Conservation (phyloP, 129 eudicot species). For the Calendula officinalis region DNA sequence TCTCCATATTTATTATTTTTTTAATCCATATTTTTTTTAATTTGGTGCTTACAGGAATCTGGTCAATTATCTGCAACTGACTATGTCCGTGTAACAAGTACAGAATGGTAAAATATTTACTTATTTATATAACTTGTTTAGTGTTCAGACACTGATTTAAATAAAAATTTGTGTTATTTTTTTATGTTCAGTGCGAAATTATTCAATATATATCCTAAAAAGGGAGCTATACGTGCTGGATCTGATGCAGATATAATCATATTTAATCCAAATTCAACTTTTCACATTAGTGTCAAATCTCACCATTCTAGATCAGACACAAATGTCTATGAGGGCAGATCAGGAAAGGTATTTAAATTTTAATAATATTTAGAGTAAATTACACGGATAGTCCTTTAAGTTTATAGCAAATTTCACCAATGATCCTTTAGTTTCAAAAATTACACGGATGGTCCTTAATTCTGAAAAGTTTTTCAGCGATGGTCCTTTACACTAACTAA, state of each 20-base stretch:
- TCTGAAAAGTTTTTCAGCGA: too few species aligned
- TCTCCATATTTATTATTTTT: neutral
- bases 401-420: too few species aligned
- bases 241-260: conserved; percentile 98
- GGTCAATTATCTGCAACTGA: conserved; percentile 86
- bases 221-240: conserved; percentile 90
- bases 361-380: too few species aligned
- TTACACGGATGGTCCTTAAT: too few species aligned
- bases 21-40: neutral
- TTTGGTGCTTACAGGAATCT: conserved; percentile 58
- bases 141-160: neutral
- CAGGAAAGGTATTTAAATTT: conserved; percentile 60
- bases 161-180: neutral
- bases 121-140: neutral
- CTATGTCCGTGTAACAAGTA: conserved; percentile 90
- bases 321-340: conserved; percentile 87
- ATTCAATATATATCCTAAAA: conserved; percentile 91
- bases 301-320: conserved; percentile 92
- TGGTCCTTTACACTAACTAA: too few species aligned
- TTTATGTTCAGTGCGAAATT: conserved; percentile 57
- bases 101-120: conserved; percentile 66
- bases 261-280: conserved; percentile 84
- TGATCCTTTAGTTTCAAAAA: too few species aligned
- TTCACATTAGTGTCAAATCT: conserved; percentile 62
- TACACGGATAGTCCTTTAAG: too few species aligned